A percentile compares a stretch with the other conserved stretches of the same genome.
Evolutionary conservation across 495 filamentous ascomycete species (phyloP).

Genomic region (Saxispiralis lemnorum): DNA sequence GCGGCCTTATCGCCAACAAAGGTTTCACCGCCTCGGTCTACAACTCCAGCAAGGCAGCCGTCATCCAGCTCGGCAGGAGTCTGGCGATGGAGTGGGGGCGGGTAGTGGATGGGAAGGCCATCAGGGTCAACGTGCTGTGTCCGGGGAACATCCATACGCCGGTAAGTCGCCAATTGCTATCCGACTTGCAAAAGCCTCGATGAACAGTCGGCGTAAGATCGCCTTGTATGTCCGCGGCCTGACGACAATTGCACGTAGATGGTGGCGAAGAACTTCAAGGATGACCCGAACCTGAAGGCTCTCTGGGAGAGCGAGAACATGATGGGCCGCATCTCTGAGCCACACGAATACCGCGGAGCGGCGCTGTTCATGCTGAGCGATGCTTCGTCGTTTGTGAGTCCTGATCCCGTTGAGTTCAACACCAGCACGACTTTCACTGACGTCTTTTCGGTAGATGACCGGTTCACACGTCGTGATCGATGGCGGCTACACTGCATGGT

Average conservation of each 20-base stretch:
- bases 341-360: constrained; percentile 43
- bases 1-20: constrained; percentile 52
- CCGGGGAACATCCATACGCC: constrained; percentile 58
- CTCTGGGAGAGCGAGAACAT: constrained; percentile 55
- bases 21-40: constrained; percentile 49
- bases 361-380: constrained; percentile 44
- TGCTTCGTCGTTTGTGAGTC: constrained; percentile 40
- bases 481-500: constrained; percentile 15
- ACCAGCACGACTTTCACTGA: too few species aligned
- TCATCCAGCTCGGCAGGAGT: constrained; percentile 45
- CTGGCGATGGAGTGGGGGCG: constrained; percentile 57
- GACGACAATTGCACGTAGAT: constrained; percentile 22
- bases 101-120: constrained; percentile 30
- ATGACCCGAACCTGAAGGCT: constrained; percentile 38
- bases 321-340: constrained; percentile 11
- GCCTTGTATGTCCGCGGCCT: too few species aligned
- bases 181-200: too few species aligned
- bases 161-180: neutral
- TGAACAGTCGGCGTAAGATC: too few species aligned
- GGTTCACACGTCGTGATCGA: constrained; percentile 41
- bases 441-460: constrained; percentile 33
- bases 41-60: constrained; percentile 52
- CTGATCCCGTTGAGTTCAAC: too few species aligned
- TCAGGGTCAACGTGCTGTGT: constrained; percentile 49
- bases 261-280: constrained; percentile 48